Evolutionary conservation across 257 asterid genomes (phyloP), one percentile per base, ranked within the genome.

Genomic region (Solanum dulcamara): DNA sequence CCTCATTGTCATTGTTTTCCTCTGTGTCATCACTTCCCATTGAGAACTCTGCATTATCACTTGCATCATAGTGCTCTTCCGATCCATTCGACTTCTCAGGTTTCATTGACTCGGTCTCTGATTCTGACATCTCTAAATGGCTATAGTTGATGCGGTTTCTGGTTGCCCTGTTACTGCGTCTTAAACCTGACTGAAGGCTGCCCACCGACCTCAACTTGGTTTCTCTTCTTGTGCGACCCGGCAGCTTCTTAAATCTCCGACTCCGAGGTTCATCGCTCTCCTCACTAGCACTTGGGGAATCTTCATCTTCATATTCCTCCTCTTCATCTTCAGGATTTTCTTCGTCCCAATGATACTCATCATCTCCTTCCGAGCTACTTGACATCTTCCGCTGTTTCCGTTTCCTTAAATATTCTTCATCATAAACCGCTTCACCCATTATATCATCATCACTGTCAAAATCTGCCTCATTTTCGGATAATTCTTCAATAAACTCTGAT

Each of bases 301-400:
- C 93, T 42, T 87, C 89, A 35, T 92, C 94, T 14, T 91, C 93
- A 12, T 92, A 96, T 14, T 94, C 99, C 12, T 96, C 98, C 18
- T 96, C 98, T 57, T 96, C 99, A 28, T 96, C 98, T 81, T 94
- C 97, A 3, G 81, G 92, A 84, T 91, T 90, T 86, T 96, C 98
- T 55, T 94, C 98, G 68, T 96, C 96, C 89, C 90, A 88, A 18
- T 88, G 88, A 85, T 94, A 96, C 86, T 96, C 99, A 44, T 95
- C 99, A 79, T 94, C 98, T 33, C 97, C 97, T 87, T 96, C 99
- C 5, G 97, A 95, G 92, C 97, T 93, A 89, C 98, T 95, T n/a
- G 96, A 92, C 30, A 84, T 88, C 88, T 91, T 94, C 90, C 89
- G 91, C 85, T 89, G 88, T 80, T 93, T 92, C 86, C 93, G 92